These are phyloP conservation scores for Cucurbitaria berberidis DNA, from an alignment of 2,329 filamentous ascomycete genomes.

Conservation along the genomic window DNA sequence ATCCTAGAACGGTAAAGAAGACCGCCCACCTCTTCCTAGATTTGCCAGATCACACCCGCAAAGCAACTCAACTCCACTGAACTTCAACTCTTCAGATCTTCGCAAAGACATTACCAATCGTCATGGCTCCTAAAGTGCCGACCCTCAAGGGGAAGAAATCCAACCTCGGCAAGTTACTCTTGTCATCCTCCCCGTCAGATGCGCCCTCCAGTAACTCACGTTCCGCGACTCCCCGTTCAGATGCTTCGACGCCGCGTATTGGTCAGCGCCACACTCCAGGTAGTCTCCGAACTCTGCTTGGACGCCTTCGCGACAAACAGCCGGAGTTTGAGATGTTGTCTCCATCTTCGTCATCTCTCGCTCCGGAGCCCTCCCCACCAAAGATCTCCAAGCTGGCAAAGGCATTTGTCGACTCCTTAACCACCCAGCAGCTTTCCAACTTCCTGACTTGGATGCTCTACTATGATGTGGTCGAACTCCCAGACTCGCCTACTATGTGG, in stretches of 20 bases:
- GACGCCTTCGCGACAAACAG: not conserved
- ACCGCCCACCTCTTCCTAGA: not conserved
- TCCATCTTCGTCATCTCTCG: not conserved
- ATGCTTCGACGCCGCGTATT: not conserved
- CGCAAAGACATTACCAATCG: not conserved
- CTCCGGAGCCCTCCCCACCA: not conserved
- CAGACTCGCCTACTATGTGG: conserved; percentile 22
- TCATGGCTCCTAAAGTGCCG: not conserved
- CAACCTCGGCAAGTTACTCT: not conserved
- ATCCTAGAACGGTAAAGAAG: not conserved
- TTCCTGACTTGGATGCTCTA: conserved; percentile 34
- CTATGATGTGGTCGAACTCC: conserved; percentile 29
- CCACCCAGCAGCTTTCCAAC: conserved; percentile 18
- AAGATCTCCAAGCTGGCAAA: conserved; percentile 10
- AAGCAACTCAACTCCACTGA: not conserved
- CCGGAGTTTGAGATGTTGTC: conserved; percentile 4
- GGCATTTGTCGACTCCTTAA: conserved; percentile 26
- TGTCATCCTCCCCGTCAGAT: not conserved
- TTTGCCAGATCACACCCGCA: not conserved
- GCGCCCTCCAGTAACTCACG: not conserved
- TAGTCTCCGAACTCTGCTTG: conserved; percentile 3
- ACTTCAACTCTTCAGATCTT: not conserved
- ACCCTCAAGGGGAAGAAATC: not conserved
- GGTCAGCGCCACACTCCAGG: not conserved
- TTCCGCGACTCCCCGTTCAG: not conserved